Conservation (phyloP, 768 basidiomycete species). For the Pleurotus ostreatus region DNA sequence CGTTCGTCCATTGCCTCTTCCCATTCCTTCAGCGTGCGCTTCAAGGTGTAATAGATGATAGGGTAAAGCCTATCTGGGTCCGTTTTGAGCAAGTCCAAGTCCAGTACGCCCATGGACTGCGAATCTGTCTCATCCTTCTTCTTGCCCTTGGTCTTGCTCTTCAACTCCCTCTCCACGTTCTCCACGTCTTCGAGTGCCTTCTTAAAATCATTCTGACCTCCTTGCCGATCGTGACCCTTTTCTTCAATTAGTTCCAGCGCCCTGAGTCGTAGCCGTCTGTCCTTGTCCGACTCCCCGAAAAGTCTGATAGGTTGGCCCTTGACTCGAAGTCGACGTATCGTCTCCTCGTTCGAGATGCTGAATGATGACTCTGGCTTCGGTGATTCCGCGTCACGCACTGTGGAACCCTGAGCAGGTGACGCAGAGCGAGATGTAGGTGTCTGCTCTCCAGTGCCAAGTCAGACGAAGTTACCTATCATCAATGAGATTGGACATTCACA, state of each 20-base stretch:
- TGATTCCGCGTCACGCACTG: conserved; percentile 31
- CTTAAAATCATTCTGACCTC: conserved; percentile 94
- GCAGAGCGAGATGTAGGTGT: conserved; percentile 33
- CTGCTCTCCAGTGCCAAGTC: conserved; percentile 47
- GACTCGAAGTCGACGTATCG: conserved; percentile 78
- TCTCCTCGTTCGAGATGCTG: conserved; percentile 93
- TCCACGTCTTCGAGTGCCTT: conserved; percentile 86
- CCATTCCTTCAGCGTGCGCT: conserved; percentile 93
- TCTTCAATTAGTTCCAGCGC: conserved; percentile 96
- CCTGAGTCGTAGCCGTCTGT: conserved; percentile 81
- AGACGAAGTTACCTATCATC: conserved; percentile 18
- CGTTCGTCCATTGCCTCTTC: conserved; percentile 91
- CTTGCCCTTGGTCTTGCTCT: conserved; percentile 56
- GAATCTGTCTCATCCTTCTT: conserved; percentile 63
- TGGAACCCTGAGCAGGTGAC: conserved; percentile 30
- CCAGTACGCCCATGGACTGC: conserved; percentile 56
- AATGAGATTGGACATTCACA: conserved; percentile 20
- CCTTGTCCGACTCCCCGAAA: conserved; percentile 95
- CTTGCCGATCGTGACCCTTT: conserved; percentile 71
- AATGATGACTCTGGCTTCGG: conserved; percentile 56
- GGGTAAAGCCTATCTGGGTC: conserved; percentile 97
- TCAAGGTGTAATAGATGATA: conserved; percentile 93
- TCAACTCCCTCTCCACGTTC: conserved; percentile 64
- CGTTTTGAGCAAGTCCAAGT: conserved; percentile 77
- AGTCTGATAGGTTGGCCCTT: conserved; percentile 94